Evolutionary conservation across 75 land plant genomes (phyloP).

Genomic region (Pinus tabuliformis): DNA sequence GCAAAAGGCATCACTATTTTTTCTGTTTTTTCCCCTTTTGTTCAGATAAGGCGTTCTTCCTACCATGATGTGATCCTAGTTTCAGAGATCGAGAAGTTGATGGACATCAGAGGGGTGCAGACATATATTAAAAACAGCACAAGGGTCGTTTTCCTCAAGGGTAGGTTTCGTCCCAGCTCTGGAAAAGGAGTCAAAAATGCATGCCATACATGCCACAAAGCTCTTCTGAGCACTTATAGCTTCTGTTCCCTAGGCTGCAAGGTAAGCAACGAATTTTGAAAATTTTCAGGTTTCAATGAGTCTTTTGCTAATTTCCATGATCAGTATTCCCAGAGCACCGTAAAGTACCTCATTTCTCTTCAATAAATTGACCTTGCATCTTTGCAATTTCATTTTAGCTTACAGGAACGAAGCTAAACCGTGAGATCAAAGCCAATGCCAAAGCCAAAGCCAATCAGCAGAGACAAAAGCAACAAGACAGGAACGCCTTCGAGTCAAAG

Average conservation of each 20-base stretch:
- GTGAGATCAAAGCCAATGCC: not conserved
- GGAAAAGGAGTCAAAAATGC: conserved; percentile 27
- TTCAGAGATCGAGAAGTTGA: conserved; percentile 34
- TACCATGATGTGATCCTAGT: conserved; percentile 42
- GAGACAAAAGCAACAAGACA: not conserved
- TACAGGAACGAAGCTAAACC: not conserved
- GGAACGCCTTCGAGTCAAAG: not conserved
- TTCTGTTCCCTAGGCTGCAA: conserved; percentile 43
- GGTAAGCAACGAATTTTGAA: not conserved
- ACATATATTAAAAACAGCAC: conserved; percentile 43
- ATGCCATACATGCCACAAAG: conserved; percentile 30
- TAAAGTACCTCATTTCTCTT: not conserved
- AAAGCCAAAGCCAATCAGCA: not conserved
- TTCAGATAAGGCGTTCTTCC: conserved; percentile 38
- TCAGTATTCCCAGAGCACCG: too few species aligned
- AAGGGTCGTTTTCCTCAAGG: conserved; percentile 30
- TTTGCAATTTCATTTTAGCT: not conserved
- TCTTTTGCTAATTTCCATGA: not conserved
- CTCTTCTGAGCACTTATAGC: conserved; percentile 25
- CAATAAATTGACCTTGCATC: not conserved
- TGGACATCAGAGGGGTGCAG: conserved; percentile 33
- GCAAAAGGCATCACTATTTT: too few species aligned
- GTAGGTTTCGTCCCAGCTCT: conserved; percentile 34
- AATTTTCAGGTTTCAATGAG: not conserved
- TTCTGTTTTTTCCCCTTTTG: not conserved